A percentile compares a stretch with the other conserved stretches of the same genome.
Conservation (phyloP, 805 yeast species). For the Candida anglica region DNA sequence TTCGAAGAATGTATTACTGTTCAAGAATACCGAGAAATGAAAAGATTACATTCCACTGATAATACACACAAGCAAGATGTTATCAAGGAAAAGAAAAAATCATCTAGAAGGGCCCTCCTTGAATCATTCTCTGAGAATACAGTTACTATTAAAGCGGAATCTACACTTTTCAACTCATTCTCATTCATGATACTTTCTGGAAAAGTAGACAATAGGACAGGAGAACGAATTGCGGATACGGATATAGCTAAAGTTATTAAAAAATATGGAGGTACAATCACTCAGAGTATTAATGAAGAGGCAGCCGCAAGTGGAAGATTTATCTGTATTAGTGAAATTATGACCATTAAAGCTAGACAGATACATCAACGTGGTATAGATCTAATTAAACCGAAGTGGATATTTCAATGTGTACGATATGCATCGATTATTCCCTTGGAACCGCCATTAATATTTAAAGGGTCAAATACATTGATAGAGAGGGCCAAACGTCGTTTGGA, state of each 20-base stretch:
- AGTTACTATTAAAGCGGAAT: no score
- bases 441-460: conserved; percentile 51
- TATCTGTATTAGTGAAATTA: conserved; percentile 33
- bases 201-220: conserved; percentile 17
- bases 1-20: conserved; percentile 53
- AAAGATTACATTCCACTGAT: conserved; percentile 19
- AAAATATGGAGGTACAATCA: conserved; percentile 49
- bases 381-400: conserved; percentile 67
- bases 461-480: conserved; percentile 19
- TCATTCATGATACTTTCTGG: conserved; percentile 58
- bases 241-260: conserved; percentile 37
- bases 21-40: conserved; percentile 46
- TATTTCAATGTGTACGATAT: conserved; percentile 56
- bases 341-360: conserved; percentile 34
- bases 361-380: conserved; percentile 50
- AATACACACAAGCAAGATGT: conserved; percentile 24
- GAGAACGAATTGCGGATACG: conserved; percentile 23
- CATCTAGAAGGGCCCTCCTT: conserved; percentile 12
- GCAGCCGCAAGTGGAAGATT: conserved; percentile 10
- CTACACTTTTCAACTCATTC: no score
- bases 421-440: conserved; percentile 49
- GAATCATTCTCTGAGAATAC: conserved; percentile 13
- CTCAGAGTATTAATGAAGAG: conserved; percentile 24
- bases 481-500: conserved; percentile 43
- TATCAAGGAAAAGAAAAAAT: conserved; percentile 20